These are phyloP conservation scores for Microdochium paspali DNA, from an alignment of 2,329 filamentous ascomycete species.

Conservation along the genomic window DNA sequence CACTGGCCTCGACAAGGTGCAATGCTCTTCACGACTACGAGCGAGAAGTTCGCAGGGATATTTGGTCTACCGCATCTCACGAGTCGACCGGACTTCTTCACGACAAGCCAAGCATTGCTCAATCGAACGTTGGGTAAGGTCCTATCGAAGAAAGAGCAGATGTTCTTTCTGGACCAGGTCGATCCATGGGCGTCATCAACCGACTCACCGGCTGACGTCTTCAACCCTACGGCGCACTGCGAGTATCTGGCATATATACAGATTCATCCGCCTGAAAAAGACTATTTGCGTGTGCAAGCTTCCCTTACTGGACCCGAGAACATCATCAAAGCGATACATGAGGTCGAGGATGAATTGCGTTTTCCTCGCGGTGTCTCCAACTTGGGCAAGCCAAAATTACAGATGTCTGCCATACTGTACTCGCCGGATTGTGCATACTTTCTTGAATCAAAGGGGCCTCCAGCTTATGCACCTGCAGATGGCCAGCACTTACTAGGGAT, in stretches of 20 bases:
- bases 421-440: conserved; percentile 62
- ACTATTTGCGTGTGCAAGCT: conserved; percentile 21
- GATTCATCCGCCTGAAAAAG: conserved; percentile 46
- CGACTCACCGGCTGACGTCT: conserved; percentile 49
- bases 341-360: conserved; percentile 54
- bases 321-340: conserved; percentile 31
- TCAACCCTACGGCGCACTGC: conserved; percentile 63
- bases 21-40: conserved; percentile 78
- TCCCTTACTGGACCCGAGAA: conserved; percentile 20
- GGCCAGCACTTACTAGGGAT: conserved; percentile 48
- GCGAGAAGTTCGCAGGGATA: conserved; percentile 88
- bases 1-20: conserved; percentile 78
- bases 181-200: conserved; percentile 72
- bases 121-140: conserved; percentile 62
- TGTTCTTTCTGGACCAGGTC: conserved; percentile 43
- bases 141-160: conserved; percentile 54
- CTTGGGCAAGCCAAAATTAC: conserved; percentile 42
- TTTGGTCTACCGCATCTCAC: conserved; percentile 82
- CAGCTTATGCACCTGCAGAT: conserved; percentile 38
- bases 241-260: conserved; percentile 86
- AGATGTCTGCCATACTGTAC: conserved; percentile 55
- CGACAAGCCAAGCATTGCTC: conserved; percentile 53
- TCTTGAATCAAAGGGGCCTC: conserved; percentile 55
- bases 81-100: conserved; percentile 45
- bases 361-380: conserved; percentile 51